phyloP scores from a whole-genome alignment of 352 stramenopile genomes.

The Discostella stelligera region DNA sequence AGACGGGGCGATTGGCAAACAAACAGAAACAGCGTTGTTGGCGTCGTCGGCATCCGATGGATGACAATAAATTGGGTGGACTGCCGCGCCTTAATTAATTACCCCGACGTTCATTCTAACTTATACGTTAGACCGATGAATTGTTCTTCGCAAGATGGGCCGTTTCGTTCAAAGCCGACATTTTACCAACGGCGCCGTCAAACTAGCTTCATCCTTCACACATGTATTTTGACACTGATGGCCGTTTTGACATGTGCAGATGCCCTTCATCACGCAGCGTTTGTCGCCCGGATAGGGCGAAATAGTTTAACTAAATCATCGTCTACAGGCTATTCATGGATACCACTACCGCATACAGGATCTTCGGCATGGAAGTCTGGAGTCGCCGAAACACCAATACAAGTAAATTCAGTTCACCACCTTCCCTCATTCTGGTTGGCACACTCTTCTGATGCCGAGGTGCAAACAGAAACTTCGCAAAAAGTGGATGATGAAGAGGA shows the following conservation, averaged over 20 bases:
- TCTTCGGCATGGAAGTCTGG: neutral
- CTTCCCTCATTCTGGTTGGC: slow-evolving; percentile 16
- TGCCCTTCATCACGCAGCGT: slow-evolving; percentile 31
- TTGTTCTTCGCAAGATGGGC: neutral
- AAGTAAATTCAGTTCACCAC: slow-evolving; percentile 17
- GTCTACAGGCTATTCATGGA: slow-evolving; percentile 8
- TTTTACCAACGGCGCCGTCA: neutral
- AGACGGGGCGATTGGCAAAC: slow-evolving; percentile 4
- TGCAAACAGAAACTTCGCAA: slow-evolving; percentile 11
- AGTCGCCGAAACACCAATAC: slow-evolving; percentile 8
- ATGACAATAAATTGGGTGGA: neutral
- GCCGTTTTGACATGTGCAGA: slow-evolving; percentile 8
- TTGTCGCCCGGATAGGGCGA: slow-evolving; percentile 29
- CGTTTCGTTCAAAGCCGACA: neutral
- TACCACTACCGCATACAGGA: neutral
- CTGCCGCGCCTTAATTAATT: neutral
- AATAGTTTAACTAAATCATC: neutral
- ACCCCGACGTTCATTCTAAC: neutral
- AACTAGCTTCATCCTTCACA: slow-evolving; percentile 8
- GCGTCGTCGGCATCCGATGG: neutral
- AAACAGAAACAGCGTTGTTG: neutral
- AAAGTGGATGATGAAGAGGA: slow-evolving; percentile 69
- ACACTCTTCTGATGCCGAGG: slow-evolving; percentile 24
- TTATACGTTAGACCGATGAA: neutral
- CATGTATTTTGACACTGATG: slow-evolving; percentile 17